Base-by-base conservation (phyloP, 768 basidiomycete species). In the Termitomyces sp. region DNA sequence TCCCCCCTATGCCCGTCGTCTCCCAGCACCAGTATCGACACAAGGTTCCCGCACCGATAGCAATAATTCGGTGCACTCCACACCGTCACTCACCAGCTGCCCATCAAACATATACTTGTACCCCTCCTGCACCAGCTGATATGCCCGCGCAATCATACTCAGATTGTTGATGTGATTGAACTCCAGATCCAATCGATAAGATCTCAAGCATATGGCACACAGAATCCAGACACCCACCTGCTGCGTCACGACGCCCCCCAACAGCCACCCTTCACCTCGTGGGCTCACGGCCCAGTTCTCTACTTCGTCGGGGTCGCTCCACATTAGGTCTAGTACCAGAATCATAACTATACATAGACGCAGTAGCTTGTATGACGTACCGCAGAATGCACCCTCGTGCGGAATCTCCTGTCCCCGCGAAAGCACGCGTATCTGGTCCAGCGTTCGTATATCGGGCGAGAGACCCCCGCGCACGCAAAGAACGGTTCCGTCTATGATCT, bases 341-440 rank as follows among this genome's bases (percentile, higher is more conserved):
- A 26, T 13, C 20, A 44, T 10, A 36, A 46, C 20, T 26, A 54
- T 30, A 33, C 1, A 42, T 30, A 22, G 50, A 34, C 27, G n/a
- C n/a, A n/a, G 33, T n/a, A 26, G 42, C 30, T 24, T 45, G 47
- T 42, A 16, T 14, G 44, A 65, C 83, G 32, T 65, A 88, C 89
- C 89, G 64, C 96, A 98, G 77, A 98, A 98, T 8, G 95, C 90
- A n/a, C 96, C 96, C 70, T 98, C 96, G 70, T 98, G 96, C 2
- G 95, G 96, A 46, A 98, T 96, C 71, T 98, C 96, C 67, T 98
- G 95, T n/a, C 93, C 92, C 55, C 96, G 80, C 3, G 93, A 91
- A 43, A 98, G 78, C 5, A 95, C 92, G 6, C 96, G 82, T 62
- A 98, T 91, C 69, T 97, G 95, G 71, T 98, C 96, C 5, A 98